Evolutionary conservation across 148 eudicot genomes (phyloP).

Genomic region (Amaranthus hypochondriacus): DNA sequence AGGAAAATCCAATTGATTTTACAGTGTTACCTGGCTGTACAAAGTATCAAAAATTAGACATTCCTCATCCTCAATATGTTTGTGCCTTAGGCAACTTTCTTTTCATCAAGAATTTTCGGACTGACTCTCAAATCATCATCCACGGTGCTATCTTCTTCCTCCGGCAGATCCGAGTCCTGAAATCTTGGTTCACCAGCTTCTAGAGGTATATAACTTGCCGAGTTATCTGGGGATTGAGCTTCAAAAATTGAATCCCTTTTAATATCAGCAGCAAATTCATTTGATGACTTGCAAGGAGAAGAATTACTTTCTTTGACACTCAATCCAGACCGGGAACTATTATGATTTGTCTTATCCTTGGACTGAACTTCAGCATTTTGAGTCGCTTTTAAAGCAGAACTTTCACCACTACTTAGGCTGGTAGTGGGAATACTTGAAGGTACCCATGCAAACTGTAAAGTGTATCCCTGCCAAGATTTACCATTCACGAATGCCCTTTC

Average conservation of each 20-base stretch:
- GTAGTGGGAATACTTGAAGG: conserved; percentile 34
- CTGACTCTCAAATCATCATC: conserved; percentile 37
- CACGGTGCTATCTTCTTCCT: conserved; percentile 19
- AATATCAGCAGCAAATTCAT: conserved; percentile 14
- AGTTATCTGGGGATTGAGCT: conserved; percentile 29
- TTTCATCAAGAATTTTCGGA: conserved; percentile 24
- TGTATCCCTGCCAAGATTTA: conserved; percentile 62
- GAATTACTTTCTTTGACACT: conserved; percentile 3
- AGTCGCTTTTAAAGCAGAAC: conserved; percentile 36
- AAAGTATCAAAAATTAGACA: conserved; percentile 35
- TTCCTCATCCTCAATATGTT: conserved; percentile 27
- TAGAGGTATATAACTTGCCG: conserved; percentile 24
- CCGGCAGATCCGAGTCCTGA: conserved; percentile 26
- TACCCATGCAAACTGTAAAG: conserved; percentile 61
- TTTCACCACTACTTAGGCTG: conserved; percentile 39
- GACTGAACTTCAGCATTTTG: conserved; percentile 33
- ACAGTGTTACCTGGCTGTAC: conserved; percentile 48
- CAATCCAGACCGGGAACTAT: conserved; percentile 20
- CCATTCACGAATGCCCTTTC: conserved; percentile 73
- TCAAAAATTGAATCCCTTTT: conserved; percentile 35
- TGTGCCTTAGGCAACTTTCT: conserved; percentile 25
- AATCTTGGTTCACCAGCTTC: conserved; percentile 24
- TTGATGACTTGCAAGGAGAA: conserved; percentile 23
- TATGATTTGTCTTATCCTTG: conserved; percentile 19
- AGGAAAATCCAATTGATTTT: conserved; percentile 15